Evolutionary conservation across 192 early-diverging fungal genomes (phyloP).

Genomic region (Podila horticola): DNA sequence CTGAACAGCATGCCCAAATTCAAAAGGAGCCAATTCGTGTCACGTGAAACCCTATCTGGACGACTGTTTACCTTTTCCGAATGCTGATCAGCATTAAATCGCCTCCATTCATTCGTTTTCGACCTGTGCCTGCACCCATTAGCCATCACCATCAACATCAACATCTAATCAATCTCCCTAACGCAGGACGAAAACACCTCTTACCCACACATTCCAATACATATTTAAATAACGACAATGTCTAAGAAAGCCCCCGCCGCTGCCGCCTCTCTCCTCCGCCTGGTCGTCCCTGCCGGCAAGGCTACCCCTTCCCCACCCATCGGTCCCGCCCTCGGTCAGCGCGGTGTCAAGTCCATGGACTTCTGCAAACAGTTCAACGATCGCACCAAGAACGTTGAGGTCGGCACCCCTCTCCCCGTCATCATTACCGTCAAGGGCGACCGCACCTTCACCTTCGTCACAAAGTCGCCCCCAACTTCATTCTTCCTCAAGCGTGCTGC

Average conservation of each 20-base stretch:
- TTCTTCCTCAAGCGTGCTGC: slow-evolving; percentile 91
- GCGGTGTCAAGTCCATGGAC: slow-evolving; percentile 98
- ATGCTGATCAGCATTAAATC: too few relatives aligned
- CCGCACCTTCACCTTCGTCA: slow-evolving; percentile 89
- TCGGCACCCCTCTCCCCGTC: slow-evolving; percentile 86
- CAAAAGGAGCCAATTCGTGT: too few relatives aligned
- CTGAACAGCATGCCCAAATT: too few relatives aligned
- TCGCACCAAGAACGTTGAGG: slow-evolving; percentile 84
- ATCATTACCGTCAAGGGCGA: slow-evolving; percentile 90
- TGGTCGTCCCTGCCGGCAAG: slow-evolving; percentile 91
- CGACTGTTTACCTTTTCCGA: too few relatives aligned
- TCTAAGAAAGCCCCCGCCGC: slow-evolving; percentile 52
- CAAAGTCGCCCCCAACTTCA: slow-evolving; percentile 87
- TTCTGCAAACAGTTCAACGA: slow-evolving; percentile 99
- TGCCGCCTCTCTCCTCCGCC: slow-evolving; percentile 59
- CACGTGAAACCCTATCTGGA: too few relatives aligned
- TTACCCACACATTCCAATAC: not conserved
- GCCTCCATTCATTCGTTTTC: too few relatives aligned
- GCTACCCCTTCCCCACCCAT: slow-evolving; percentile 94
- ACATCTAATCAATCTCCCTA: too few relatives aligned
- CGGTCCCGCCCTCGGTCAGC: slow-evolving; percentile 94
- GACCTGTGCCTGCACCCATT: too few relatives aligned
- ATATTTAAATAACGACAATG: slow-evolving; percentile 13
- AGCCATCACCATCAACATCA: too few relatives aligned
- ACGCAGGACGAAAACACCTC: not conserved